Percentiles rank a stretch among this genome's conserved stretches.
Evolutionary conservation across 2,329 filamentous ascomycete species (phyloP).

Genomic region (Ceratocystis eucalypticola): DNA sequence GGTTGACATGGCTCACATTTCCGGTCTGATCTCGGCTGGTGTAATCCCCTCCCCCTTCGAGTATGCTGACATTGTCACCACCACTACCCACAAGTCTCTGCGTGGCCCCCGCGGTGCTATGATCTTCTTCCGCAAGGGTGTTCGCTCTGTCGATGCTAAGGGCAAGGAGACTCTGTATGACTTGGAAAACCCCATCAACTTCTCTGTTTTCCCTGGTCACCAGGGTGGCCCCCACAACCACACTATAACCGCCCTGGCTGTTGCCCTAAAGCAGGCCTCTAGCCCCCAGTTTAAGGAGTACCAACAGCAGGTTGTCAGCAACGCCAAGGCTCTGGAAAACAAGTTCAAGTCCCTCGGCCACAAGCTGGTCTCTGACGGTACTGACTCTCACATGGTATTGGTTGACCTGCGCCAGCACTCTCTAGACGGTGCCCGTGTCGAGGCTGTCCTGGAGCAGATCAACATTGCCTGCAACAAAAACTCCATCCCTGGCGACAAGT

Average conservation of each 20-base stretch:
- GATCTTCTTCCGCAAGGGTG: slow-evolving; percentile 99
- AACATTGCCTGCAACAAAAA: slow-evolving; percentile 99
- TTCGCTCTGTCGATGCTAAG: slow-evolving; percentile 81
- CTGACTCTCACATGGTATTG: slow-evolving; percentile 95
- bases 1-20: slow-evolving; percentile 98
- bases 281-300: slow-evolving; percentile 85
- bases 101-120: slow-evolving; percentile 95
- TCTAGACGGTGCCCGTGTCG: slow-evolving; percentile 87
- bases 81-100: slow-evolving; percentile 97
- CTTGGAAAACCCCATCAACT: slow-evolving; percentile 92
- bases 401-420: slow-evolving; percentile 77
- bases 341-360: slow-evolving; percentile 79
- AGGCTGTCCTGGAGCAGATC: slow-evolving; percentile 91
- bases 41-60: slow-evolving; percentile 90
- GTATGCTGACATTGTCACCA: slow-evolving; percentile 91
- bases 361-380: slow-evolving; percentile 89
- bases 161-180: slow-evolving; percentile 86
- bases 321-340: slow-evolving; percentile 80
- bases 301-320: slow-evolving; percentile 81
- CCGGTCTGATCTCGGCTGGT: slow-evolving; percentile 79
- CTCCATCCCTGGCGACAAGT: slow-evolving; percentile 94
- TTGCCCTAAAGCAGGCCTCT: slow-evolving; percentile 88
- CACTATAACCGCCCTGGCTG: slow-evolving; percentile 92
- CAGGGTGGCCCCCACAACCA: slow-evolving; percentile 99
- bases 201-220: slow-evolving; percentile 97